Conservation (phyloP, 768 basidiomycete species). For the Gloeopeniophorella convolvens region DNA sequence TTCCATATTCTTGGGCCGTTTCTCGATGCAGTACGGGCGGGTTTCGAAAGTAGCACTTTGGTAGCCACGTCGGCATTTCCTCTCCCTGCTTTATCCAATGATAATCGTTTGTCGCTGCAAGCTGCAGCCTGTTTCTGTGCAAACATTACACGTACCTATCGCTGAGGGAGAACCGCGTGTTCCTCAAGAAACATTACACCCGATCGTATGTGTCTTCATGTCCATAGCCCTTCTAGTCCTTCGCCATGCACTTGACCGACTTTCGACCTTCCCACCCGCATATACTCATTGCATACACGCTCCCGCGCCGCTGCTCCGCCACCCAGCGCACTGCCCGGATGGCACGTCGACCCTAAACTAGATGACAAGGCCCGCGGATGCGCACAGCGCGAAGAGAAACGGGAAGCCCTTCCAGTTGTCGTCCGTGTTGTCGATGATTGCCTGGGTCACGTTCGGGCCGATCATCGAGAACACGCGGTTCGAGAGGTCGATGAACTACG, state of each 20-base stretch:
- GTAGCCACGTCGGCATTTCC: too few species aligned
- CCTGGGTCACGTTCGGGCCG: constrained; percentile 79
- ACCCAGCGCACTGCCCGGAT: constrained; percentile 35
- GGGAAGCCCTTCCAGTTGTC: constrained; percentile 80
- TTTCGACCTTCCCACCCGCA: background rate
- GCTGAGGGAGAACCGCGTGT: too few species aligned
- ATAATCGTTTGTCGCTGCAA: too few species aligned
- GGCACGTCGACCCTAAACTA: constrained; percentile 52
- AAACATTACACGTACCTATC: too few species aligned
- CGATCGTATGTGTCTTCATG: too few species aligned
- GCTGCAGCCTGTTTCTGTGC: too few species aligned
- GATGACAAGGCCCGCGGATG: constrained; percentile 57
- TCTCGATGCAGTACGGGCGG: too few species aligned
- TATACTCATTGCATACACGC: too few species aligned
- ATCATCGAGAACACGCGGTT: constrained; percentile 80
- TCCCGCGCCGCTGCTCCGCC: constrained; percentile 18
- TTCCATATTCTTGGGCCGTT: too few species aligned
- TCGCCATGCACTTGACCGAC: too few species aligned
- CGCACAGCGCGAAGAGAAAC: constrained; percentile 69
- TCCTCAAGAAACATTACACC: background rate
- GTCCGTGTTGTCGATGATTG: constrained; percentile 63
- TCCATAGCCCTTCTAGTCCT: background rate
- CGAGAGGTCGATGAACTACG: constrained; percentile 47
- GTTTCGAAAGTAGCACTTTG: too few species aligned
- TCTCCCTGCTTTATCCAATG: too few species aligned